Conservation (phyloP, 2,329 filamentous ascomycete species). For the Microsporum ferrugineum region DNA sequence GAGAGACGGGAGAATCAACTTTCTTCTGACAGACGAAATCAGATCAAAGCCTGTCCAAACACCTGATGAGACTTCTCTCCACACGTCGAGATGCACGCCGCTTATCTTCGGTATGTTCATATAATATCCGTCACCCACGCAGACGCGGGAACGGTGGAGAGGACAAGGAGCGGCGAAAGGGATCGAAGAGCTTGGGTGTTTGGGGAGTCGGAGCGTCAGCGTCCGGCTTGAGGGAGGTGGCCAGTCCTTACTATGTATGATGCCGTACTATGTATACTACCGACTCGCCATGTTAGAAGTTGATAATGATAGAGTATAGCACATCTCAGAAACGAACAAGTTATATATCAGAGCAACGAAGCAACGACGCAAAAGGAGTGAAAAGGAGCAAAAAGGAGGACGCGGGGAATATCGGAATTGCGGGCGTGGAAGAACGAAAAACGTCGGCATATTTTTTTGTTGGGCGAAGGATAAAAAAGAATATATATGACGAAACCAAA, state of each 20-base stretch:
- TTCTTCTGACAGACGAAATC: too few relatives aligned
- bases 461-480: not conserved
- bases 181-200: not conserved
- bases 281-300: too few relatives aligned
- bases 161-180: not conserved
- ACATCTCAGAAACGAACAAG: too few relatives aligned
- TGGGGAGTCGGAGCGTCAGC: not conserved
- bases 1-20: too few relatives aligned
- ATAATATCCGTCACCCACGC: not conserved
- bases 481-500: not conserved
- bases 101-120: not conserved
- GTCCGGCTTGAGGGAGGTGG: not conserved
- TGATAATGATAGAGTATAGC: too few relatives aligned
- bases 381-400: not conserved
- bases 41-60: not conserved
- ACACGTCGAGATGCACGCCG: not conserved
- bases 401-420: not conserved
- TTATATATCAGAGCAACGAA: too few relatives aligned
- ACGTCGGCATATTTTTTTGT: not conserved
- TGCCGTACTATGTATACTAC: too few relatives aligned
- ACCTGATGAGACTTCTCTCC: not conserved
- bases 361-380: not conserved
- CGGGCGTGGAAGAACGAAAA: not conserved
- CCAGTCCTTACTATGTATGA: too few relatives aligned
- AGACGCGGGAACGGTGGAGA: not conserved